Base-by-base conservation (phyloP, 1,139 yeast genomes). In the Geotrichum phurueaensis region DNA sequence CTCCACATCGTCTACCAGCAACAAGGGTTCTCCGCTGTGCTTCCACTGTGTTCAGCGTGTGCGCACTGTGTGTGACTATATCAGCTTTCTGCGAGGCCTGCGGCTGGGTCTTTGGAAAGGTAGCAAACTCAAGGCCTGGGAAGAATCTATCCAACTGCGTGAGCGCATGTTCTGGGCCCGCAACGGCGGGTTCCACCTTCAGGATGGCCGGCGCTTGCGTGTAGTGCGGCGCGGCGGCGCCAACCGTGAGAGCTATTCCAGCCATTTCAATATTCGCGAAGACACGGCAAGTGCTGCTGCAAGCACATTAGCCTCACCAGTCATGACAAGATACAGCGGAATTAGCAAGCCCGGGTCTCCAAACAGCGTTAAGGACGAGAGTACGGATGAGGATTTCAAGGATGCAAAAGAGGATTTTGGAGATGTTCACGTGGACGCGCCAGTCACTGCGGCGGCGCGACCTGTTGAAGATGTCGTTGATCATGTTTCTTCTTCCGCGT, bases 101-200 rank as follows among this genome's bases (percentile, higher is more conserved):
- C 81, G 85, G 65, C 77, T 77, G 48, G 81, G 83, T 6, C 75
- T 80, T 9, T 82, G 84, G 82, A 77, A 79, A 64, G 68, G 79
- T 39, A 82, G 79, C 59, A 76, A 75, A 53, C 77, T 73, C 61
- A 75, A 79, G 63, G 82, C 83, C 2, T 85, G 89, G 88, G 75
- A 79, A 27, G 88, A 84, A 67, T 72, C 84, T 54, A 76, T 81
- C 48, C 77, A 83, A 65, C 71, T 85, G 27, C 78, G 87, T 62
- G 81, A 81, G 36, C 81, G 83, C 64, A 79, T 91, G 66, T 89
- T 87, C 74, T 92, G 96, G 94, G 80, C 95, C n/a, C 84, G 90
- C 13, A 33, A 33, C 39, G 39, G 39, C 13, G 39, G 39, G 13
- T 33, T 33, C 4, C 39, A 33, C 9, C 39, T 33, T 13, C 4